A percentile compares a stretch with the other conserved stretches of the same genome.
phyloP scores from a whole-genome alignment of 306 rosid genomes.

The Crotalaria pallida region DNA sequence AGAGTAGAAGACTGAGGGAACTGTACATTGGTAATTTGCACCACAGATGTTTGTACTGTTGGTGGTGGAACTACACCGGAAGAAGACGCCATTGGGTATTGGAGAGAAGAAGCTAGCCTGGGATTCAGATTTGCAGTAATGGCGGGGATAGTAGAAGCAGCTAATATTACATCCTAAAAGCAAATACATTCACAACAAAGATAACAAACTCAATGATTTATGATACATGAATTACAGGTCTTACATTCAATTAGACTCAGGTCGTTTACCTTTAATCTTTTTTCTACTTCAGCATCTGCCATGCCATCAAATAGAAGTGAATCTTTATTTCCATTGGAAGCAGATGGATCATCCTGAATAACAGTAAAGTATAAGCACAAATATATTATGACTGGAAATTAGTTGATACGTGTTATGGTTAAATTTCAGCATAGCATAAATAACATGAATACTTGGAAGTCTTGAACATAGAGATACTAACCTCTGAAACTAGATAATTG shows the following conservation, averaged over 20 bases:
- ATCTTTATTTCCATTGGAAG: conserved; percentile 77
- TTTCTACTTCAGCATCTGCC: conserved; percentile 85
- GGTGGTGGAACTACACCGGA: conserved; percentile 47
- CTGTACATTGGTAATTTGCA: conserved; percentile 51
- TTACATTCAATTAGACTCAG: conserved; percentile 13
- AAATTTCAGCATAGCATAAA: conserved; percentile 4
- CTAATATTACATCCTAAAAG: conserved; percentile 60
- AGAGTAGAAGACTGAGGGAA: conserved; percentile 45
- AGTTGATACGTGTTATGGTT: not conserved
- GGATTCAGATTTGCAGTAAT: conserved; percentile 54
- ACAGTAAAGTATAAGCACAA: not conserved
- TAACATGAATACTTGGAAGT: not conserved
- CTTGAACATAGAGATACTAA: conserved; percentile 28
- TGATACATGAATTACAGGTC: not conserved
- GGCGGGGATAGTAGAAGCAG: conserved; percentile 43
- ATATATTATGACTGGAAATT: not conserved
- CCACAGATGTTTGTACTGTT: conserved; percentile 45
- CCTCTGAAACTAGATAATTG: conserved; percentile 89
- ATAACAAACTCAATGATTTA: conserved; percentile 3
- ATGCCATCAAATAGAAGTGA: conserved; percentile 69
- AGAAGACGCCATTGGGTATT: conserved; percentile 50
- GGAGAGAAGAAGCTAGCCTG: conserved; percentile 49
- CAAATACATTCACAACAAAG: conserved; percentile 6
- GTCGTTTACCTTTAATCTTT: conserved; percentile 71
- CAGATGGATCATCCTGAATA: conserved; percentile 78